Percentiles rank a stretch among this genome's conserved stretches.
Conservation (phyloP, 345 rosid species). For the Hirschfeldia incana region DNA sequence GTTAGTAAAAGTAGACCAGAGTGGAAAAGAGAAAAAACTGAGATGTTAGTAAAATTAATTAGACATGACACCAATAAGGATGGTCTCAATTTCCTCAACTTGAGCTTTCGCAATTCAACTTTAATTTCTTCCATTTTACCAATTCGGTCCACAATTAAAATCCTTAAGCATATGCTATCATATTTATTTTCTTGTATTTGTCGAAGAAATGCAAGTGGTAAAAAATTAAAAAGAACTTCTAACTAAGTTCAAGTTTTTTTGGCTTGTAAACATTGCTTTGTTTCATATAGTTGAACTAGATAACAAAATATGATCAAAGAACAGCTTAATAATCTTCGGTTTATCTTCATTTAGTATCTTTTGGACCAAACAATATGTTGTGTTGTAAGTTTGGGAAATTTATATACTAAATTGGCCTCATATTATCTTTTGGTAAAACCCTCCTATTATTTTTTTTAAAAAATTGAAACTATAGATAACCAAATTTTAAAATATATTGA, state of each 20-base stretch:
- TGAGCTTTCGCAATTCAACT: conserved; percentile 18
- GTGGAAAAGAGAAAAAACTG: not conserved
- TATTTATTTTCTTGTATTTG: not conserved
- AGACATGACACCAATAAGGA: conserved; percentile 26
- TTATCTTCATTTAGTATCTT: not conserved
- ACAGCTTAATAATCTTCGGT: not conserved
- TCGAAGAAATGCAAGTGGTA: not conserved
- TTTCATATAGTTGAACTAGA: not conserved
- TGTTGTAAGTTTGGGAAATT: not conserved
- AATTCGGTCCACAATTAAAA: conserved; percentile 9
- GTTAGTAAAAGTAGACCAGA: not conserved
- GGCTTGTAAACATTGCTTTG: not conserved
- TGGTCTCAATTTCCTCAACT: conserved; percentile 15
- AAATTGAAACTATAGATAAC: too few species aligned
- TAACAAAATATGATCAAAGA: not conserved
- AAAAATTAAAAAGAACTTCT: not conserved
- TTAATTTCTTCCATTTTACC: conserved; percentile 12
- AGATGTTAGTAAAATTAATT: not conserved
- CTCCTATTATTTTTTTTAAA: too few species aligned
- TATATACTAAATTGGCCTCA: not conserved
- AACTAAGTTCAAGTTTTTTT: not conserved
- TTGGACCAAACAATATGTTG: not conserved
- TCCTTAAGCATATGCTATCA: not conserved
- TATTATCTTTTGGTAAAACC: too few species aligned
- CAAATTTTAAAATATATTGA: too few species aligned